phyloP scores from a whole-genome alignment of 2,329 filamentous ascomycete genomes.

The Fusarium beomiforme region DNA sequence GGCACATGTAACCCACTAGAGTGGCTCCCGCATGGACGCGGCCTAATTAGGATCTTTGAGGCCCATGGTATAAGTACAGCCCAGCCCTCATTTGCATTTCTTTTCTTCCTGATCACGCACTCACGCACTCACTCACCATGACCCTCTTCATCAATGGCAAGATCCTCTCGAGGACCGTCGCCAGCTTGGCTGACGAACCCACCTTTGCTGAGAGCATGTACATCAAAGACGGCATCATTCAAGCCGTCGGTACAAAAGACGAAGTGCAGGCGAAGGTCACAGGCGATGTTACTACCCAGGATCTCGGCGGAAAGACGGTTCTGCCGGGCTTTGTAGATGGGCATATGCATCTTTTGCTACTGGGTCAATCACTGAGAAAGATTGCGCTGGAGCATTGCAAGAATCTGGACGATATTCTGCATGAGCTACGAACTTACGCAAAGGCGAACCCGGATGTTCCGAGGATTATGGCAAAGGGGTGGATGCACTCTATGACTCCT shows the following conservation, averaged over 20 bases:
- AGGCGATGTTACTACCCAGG: conserved; percentile 21
- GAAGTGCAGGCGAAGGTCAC: conserved; percentile 40
- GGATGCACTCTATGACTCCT: conserved; percentile 63
- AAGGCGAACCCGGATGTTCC: conserved; percentile 56
- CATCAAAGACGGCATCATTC: conserved; percentile 48
- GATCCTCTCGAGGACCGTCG: conserved; percentile 40
- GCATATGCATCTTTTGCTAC: conserved; percentile 65
- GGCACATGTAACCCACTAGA: conserved; percentile 28
- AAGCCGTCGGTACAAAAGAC: conserved; percentile 46
- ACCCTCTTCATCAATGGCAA: conserved; percentile 45
- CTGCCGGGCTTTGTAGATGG: conserved; percentile 68
- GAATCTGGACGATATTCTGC: conserved; percentile 59
- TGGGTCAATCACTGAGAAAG: conserved; percentile 64
- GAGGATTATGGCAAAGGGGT: conserved; percentile 63
- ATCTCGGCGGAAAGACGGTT: conserved; percentile 51
- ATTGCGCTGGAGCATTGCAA: conserved; percentile 60
- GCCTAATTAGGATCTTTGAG: background rate
- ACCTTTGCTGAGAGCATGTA: conserved; percentile 48
- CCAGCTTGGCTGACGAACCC: conserved; percentile 39
- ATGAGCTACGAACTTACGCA: conserved; percentile 57
- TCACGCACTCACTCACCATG: conserved; percentile 6
- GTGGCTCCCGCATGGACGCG: conserved; percentile 15
- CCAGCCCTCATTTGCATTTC: background rate
- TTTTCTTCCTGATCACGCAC: background rate
- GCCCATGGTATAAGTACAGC: conserved; percentile 25